Percentiles rank a stretch among this genome's conserved stretches.
Conservation (phyloP, 176 grass and related monocot genomes). For the Avena insularis region DNA sequence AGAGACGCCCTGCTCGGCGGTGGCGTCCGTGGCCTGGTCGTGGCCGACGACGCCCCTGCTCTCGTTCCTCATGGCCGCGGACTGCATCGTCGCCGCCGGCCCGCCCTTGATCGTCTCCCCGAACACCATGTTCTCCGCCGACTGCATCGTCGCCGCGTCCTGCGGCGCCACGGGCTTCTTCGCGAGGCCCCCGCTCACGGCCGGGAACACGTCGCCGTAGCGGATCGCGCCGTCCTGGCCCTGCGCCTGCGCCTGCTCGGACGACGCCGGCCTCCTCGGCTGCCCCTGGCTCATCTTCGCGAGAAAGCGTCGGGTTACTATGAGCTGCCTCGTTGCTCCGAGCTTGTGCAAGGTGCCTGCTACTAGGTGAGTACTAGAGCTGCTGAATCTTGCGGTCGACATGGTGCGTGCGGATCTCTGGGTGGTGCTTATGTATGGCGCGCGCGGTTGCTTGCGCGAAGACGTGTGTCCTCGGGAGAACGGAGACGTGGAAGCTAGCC, state of each 20-base stretch:
- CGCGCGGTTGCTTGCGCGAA: neutral
- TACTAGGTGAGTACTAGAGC: neutral
- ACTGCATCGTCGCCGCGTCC: conserved; percentile 83
- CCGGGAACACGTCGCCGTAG: conserved; percentile 72
- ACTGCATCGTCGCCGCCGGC: conserved; percentile 66
- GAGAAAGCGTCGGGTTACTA: neutral
- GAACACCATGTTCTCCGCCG: conserved; percentile 53
- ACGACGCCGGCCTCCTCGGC: conserved; percentile 41
- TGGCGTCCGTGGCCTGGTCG: conserved; percentile 53
- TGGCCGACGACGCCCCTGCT: conserved; percentile 55
- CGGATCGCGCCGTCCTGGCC: conserved; percentile 31
- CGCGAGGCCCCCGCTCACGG: conserved; percentile 50
- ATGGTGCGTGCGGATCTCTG: neutral
- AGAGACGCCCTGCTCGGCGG: conserved; percentile 50
- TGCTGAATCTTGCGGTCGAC: neutral
- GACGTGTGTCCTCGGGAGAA: conserved; percentile 10
- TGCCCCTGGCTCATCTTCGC: conserved; percentile 74
- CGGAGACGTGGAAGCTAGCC: conserved; percentile 39
- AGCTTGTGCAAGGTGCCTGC: neutral
- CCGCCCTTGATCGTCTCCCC: conserved; percentile 60
- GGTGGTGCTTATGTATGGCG: neutral
- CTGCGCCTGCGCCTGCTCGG: conserved; percentile 6
- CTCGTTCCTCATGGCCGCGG: conserved; percentile 66
- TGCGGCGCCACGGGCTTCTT: conserved; percentile 53
- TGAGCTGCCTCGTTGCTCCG: neutral